A percentile compares a stretch with the other conserved stretches of the same genome.
Evolutionary conservation across 2,329 filamentous ascomycete genomes (phyloP).

Genomic region (Fusarium incarnatum): DNA sequence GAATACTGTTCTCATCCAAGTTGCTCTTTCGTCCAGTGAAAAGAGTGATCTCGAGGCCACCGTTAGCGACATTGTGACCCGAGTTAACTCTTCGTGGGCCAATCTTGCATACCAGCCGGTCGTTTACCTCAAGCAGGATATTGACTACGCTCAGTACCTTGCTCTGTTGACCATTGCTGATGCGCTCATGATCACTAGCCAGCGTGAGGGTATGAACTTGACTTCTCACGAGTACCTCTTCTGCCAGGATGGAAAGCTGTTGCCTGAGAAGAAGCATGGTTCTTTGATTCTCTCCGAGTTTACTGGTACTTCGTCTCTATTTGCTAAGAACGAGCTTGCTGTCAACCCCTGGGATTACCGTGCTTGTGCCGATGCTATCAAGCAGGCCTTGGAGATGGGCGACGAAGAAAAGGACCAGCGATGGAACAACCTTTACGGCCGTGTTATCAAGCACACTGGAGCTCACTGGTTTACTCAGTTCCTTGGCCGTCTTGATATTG

Average conservation of each 20-base stretch:
- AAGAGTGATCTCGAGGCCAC: constrained; percentile 88
- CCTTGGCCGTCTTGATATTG: constrained; percentile 74
- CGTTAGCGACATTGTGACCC: constrained; percentile 92
- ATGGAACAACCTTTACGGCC: constrained; percentile 78
- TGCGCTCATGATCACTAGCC: constrained; percentile 91
- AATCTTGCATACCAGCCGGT: constrained; percentile 92
- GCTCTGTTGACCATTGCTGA: constrained; percentile 90
- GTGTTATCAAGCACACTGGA: constrained; percentile 85
- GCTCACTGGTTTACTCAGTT: constrained; percentile 88
- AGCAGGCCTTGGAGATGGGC: constrained; percentile 82
- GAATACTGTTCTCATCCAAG: constrained; percentile 90
- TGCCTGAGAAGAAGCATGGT: constrained; percentile 80
- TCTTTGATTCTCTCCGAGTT: constrained; percentile 95
- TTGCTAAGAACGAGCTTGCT: constrained; percentile 81
- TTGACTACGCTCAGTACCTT: constrained; percentile 92
- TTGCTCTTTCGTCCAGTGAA: constrained; percentile 90
- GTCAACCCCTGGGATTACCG: constrained; percentile 98
- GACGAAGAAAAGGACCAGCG: constrained; percentile 78
- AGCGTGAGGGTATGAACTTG: constrained; percentile 97
- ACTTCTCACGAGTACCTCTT: constrained; percentile 95
- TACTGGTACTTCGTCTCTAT: constrained; percentile 89
- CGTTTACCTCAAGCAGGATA: constrained; percentile 94
- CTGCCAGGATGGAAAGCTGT: constrained; percentile 84
- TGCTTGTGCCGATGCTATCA: constrained; percentile 87
- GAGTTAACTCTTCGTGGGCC: constrained; percentile 91